A percentile compares a stretch with the other conserved stretches of the same genome.
Evolutionary conservation across 2,329 filamentous ascomycete genomes (phyloP).

Genomic region (Leptographium procerum): DNA sequence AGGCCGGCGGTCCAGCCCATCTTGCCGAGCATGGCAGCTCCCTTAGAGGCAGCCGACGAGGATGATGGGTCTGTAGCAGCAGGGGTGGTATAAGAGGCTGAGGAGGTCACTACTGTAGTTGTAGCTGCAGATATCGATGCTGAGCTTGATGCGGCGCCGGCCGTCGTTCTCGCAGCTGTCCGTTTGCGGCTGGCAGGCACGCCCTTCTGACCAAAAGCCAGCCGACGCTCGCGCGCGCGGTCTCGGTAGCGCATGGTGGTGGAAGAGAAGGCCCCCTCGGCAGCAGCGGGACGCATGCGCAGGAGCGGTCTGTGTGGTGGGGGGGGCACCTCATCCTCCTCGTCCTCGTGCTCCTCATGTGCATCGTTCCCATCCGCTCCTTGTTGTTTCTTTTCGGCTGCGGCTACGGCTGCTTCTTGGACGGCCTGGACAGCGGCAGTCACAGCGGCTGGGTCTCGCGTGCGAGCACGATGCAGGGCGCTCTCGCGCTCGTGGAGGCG

Average conservation of each 20-base stretch:
- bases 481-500: slow-evolving; percentile 33
- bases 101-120: slow-evolving; percentile 6
- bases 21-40: slow-evolving; percentile 56
- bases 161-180: slow-evolving; percentile 15
- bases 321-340: slow-evolving; percentile 4
- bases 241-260: slow-evolving; percentile 42
- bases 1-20: slow-evolving; percentile 60
- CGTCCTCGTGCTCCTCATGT: too few relatives aligned
- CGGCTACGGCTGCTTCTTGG: slow-evolving; percentile 14
- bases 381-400: background rate
- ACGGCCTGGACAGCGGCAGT: slow-evolving; percentile 20
- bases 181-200: slow-evolving; percentile 28
- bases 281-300: slow-evolving; percentile 9
- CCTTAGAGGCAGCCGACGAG: slow-evolving; percentile 40
- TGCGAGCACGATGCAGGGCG: slow-evolving; percentile 26
- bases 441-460: slow-evolving; percentile 15
- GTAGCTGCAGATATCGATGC: slow-evolving; percentile 13
- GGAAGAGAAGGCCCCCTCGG: slow-evolving; percentile 7
- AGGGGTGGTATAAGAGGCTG: slow-evolving; percentile 20
- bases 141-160: background rate
- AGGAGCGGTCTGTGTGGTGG: background rate
- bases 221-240: slow-evolving; percentile 54
- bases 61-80: slow-evolving; percentile 23
- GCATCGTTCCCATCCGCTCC: slow-evolving; percentile 7
- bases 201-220: slow-evolving; percentile 49